phyloP scores from a whole-genome alignment of 257 asterid species.

The Solanum corneliomulleri region DNA sequence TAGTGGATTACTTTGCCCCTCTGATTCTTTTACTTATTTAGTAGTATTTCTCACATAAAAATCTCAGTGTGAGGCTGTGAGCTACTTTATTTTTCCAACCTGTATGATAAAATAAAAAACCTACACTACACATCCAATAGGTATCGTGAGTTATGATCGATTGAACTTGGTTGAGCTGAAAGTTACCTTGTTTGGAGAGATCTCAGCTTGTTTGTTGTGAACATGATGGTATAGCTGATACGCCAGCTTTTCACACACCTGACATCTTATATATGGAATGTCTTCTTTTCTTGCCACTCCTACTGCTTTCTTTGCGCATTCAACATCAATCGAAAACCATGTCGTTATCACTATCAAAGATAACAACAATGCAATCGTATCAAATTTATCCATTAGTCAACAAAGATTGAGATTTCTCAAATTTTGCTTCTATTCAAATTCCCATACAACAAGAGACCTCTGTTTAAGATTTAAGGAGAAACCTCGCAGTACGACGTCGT shows the following conservation, averaged over 20 bases:
- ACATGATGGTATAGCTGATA: slow-evolving; percentile 56
- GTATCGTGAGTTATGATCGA: not conserved
- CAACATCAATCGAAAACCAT: slow-evolving; percentile 34
- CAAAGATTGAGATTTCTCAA: not conserved
- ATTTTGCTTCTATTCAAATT: not conserved
- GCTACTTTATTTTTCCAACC: not conserved
- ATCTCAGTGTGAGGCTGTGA: not conserved
- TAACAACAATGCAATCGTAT: slow-evolving; percentile 2
- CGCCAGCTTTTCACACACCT: slow-evolving; percentile 70
- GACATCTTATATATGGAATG: slow-evolving; percentile 74
- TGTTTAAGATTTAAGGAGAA: not conserved
- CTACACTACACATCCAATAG: not conserved
- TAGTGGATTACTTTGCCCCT: not conserved
- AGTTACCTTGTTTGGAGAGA: slow-evolving; percentile 67
- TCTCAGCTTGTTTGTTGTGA: slow-evolving; percentile 51
- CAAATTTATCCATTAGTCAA: slow-evolving; percentile 28
- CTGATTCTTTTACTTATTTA: not conserved
- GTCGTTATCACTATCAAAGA: slow-evolving; percentile 9
- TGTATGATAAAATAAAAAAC: not conserved
- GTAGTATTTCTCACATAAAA: not conserved
- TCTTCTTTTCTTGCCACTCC: slow-evolving; percentile 83
- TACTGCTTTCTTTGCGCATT: slow-evolving; percentile 53
- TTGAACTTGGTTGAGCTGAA: not conserved
- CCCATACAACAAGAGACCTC: not conserved
- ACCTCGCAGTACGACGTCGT: not conserved